Evolutionary conservation across 2,329 filamentous ascomycete species (phyloP), one percentile per base, ranked within the genome.

Genomic region (Trichoderma sp.): DNA sequence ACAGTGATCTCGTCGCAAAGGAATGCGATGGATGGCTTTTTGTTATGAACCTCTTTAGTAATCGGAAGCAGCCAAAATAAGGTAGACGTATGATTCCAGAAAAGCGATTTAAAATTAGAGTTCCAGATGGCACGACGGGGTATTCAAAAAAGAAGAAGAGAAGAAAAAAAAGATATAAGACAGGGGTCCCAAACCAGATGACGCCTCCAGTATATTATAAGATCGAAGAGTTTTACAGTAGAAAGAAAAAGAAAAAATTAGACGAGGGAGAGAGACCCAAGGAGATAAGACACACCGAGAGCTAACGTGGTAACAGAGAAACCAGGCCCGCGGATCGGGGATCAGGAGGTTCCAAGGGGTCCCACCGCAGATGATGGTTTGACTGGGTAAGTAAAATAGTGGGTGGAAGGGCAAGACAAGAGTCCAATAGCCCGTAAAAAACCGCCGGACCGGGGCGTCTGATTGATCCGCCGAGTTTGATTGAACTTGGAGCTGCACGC

Each of bases 241-340:
- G 15, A 32, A 21, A 15, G 28, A 24, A 53, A 53, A 65, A 14
- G 14, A 66, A 32, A 32, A 12, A 47, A 56, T 11, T 51, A 51
- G 21, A 56, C 30, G 28, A 53, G n/a, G 28, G 53, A 24, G 30
- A 53, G 34, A 39, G 14, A 39, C 36, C 3, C 39, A 47, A 47
- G 39, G 39, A 43, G 64, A 58, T 67, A 34, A 64, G 62, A 64
- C 39, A 64, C 26, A 32, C 62, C 28, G 24, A 56, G 34, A 36
- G 24, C n/a, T 56, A 66, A 39, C 32, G 51, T 57, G 51, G 51
- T 57, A 28, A 67, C 26, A 67, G 51, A 57, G 32, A 56, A 67
- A 67, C 51, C 64, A 56, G 21, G 64, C 32, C 64, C 64, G 64
- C 64, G 64, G 64, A 67, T 57, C 64, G 64, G 64, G 64, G 64